Evolutionary conservation across 441 rosid genomes (phyloP), one percentile per base, ranked within the genome.

Genomic region (Pelargonium myrrhifolium): DNA sequence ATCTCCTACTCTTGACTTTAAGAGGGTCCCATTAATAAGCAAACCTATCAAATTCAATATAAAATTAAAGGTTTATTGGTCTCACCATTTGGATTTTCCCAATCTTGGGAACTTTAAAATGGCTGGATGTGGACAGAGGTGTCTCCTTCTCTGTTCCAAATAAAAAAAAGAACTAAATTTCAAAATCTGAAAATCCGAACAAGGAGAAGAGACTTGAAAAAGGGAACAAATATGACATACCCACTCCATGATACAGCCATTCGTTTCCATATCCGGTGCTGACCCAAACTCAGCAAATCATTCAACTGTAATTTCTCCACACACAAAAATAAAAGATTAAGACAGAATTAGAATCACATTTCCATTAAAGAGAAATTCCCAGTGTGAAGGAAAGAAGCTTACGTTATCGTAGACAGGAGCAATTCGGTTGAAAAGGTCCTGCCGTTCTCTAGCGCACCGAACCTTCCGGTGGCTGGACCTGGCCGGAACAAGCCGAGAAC

Each of bases 221-320:
- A 43, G 45, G 14, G 26, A 78, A 22, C 31, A 72, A 21, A 37
- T 11, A 14, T 22, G 42, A 6, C 76, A 62, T 55, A 87, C 96
- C 89, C 88, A 47, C 86, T 81, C 97, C 96, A 90, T 60, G 99
- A 85, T 0, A 87, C 87, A 71, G 92, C 82, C 92, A 91, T 93
- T 37, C 88, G 86, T 66, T 93, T 93, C 96, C 99, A 93, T 67
- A 91, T 75, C 14, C 96, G 86, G 75, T 89, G 99, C 74, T 91
- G 96, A 8, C 93, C 92, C 74, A 93, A 80, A 64, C 93, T 88
- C 74, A 88, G 65, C 73, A 89, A 74, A 84, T 89, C 96, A 74
- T 93, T 93, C 76, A 91, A 70, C 97, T 88, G 77, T 67, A 53
- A 40, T 35, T 21, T 49, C 28, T 55, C 62, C 31, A 49, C 58